Conservation (phyloP, 2,329 filamentous ascomycete genomes). For the Diaporthe helianthi region DNA sequence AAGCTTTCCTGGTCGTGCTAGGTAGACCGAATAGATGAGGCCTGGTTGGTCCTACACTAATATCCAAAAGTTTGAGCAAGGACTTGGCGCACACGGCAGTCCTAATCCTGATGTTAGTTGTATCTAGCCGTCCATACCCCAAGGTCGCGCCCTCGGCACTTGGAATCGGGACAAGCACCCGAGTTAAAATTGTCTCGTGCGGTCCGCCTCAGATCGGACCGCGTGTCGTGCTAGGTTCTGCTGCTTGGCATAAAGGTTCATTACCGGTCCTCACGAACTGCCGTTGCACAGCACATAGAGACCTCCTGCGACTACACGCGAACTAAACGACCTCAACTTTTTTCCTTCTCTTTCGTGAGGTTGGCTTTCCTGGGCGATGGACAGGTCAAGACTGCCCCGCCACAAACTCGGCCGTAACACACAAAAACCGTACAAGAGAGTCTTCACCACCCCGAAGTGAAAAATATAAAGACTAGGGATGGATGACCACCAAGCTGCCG, state of each 20-base stretch:
- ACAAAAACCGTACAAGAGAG: too few species aligned
- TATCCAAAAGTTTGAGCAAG: neutral
- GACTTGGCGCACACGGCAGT: neutral
- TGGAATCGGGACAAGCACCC: slow-evolving; percentile 13
- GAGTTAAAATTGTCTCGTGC: neutral
- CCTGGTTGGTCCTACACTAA: too few species aligned
- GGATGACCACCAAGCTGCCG: neutral
- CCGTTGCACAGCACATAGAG: neutral
- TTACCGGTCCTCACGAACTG: neutral
- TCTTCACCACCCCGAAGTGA: neutral
- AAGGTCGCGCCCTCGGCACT: neutral
- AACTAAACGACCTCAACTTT: neutral
- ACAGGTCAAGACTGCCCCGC: neutral
- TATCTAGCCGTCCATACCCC: neutral
- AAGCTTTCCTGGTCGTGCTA: neutral
- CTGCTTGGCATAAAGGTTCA: neutral
- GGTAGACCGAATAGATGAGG: slow-evolving; percentile 6
- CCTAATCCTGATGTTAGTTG: neutral
- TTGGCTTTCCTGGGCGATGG: neutral
- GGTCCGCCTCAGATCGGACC: neutral
- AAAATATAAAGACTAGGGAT: neutral
- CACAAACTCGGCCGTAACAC: too few species aligned
- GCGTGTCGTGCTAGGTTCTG: slow-evolving; percentile 16
- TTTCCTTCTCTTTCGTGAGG: too few species aligned
- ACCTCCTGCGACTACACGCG: neutral